phyloP scores from a whole-genome alignment of 331 rosid species.

The Ulmus americana region DNA sequence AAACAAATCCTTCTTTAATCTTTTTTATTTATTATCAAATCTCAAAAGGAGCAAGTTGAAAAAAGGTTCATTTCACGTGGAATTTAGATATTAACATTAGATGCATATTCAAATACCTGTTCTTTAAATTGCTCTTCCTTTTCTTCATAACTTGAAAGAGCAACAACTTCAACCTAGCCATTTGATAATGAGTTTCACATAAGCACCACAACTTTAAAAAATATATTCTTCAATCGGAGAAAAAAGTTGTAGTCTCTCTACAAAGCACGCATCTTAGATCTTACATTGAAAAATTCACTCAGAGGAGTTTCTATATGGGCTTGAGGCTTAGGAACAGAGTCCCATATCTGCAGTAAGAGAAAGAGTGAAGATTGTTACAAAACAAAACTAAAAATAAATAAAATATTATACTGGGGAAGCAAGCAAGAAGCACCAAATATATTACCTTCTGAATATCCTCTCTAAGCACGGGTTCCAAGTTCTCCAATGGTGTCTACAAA shows the following conservation, averaged over 20 bases:
- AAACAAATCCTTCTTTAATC: neutral
- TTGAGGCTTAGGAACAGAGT: conserved; percentile 91
- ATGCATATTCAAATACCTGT: conserved; percentile 54
- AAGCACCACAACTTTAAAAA: conserved; percentile 15
- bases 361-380: no score
- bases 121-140: conserved; percentile 92
- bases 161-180: conserved; percentile 91
- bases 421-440: conserved; percentile 19
- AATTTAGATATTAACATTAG: conserved; percentile 8
- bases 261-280: conserved; percentile 8
- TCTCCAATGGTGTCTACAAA: conserved; percentile 85
- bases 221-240: no score
- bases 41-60: neutral
- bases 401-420: neutral
- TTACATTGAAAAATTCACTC: conserved; percentile 88
- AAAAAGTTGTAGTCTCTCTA: neutral
- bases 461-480: conserved; percentile 92
- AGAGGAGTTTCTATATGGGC: conserved; percentile 84
- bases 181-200: conserved; percentile 31
- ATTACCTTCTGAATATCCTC: conserved; percentile 95
- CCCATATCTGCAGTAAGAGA: conserved; percentile 71
- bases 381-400: neutral
- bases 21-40: neutral
- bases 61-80: neutral
- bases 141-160: conserved; percentile 95